Percentiles rank a stretch among this genome's conserved stretches.
These are phyloP conservation scores for Avena eriantha DNA, from an alignment of 176 grass and related monocot species.

Conservation along the genomic window DNA sequence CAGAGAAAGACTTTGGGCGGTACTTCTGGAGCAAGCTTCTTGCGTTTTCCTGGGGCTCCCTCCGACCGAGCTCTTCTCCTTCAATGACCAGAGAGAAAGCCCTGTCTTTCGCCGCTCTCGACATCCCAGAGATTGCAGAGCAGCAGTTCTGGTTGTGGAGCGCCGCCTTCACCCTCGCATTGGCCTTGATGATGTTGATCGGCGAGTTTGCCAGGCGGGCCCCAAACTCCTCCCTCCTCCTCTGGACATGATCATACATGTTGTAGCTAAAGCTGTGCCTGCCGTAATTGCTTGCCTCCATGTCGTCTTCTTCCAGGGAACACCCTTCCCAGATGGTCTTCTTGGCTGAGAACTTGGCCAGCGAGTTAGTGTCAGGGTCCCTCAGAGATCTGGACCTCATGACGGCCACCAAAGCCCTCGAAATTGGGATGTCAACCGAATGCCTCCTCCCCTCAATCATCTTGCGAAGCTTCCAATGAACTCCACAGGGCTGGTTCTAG, in stretches of 20 bases:
- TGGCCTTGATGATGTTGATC: conserved; percentile 55
- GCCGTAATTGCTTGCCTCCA: conserved; percentile 49
- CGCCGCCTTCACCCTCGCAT: conserved; percentile 50
- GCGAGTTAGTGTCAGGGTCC: conserved; percentile 94
- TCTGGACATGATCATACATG: conserved; percentile 53
- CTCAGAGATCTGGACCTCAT: conserved; percentile 91
- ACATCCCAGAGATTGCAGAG: conserved; percentile 46
- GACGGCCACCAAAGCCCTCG: conserved; percentile 74
- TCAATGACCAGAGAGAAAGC: conserved; percentile 24
- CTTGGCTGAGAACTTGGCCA: conserved; percentile 80
- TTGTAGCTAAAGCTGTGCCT: conserved; percentile 77
- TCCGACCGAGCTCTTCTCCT: conserved; percentile 44
- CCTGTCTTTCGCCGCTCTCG: conserved; percentile 46
- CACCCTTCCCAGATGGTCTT: conserved; percentile 68
- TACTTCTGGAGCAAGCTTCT: conserved; percentile 83
- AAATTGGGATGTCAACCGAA: conserved; percentile 91
- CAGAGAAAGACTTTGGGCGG: conserved; percentile 64
- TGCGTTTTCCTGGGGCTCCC: conserved; percentile 51
- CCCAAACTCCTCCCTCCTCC: conserved; percentile 61
- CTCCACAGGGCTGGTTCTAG: background rate
- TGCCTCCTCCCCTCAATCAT: conserved; percentile 86
- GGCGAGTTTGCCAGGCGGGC: conserved; percentile 32
- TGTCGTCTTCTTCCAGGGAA: conserved; percentile 51
- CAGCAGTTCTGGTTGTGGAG: conserved; percentile 50
- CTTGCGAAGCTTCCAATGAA: conserved; percentile 23